A percentile compares a stretch with the other conserved stretches of the same genome.
phyloP scores from a whole-genome alignment of 495 filamentous ascomycete genomes.

The Cudoniella acicularis region DNA sequence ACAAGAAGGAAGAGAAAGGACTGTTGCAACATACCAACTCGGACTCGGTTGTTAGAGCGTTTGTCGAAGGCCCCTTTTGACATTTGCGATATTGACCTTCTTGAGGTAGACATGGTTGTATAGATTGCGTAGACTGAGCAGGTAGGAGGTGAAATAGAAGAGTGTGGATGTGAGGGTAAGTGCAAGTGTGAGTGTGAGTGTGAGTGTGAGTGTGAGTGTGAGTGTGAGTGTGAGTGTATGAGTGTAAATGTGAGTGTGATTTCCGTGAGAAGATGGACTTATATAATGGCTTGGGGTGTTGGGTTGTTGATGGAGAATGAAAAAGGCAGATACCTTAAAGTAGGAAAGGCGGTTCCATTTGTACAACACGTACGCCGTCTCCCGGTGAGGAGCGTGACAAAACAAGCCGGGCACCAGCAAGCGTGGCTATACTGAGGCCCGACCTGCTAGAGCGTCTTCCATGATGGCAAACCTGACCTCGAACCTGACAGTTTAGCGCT shows the following conservation, averaged over 20 bases:
- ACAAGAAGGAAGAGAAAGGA: too few species aligned
- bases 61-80: background rate
- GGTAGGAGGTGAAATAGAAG: background rate
- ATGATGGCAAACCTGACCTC: background rate
- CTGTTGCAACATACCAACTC: too few species aligned
- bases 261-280: background rate
- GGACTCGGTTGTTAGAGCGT: background rate
- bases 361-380: background rate
- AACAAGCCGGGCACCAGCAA: background rate
- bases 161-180: background rate
- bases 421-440: background rate
- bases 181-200: background rate
- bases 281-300: background rate
- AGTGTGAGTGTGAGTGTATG: background rate
- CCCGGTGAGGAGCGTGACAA: background rate
- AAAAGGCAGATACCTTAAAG: background rate
- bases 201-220: background rate
- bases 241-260: background rate
- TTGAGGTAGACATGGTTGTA: background rate
- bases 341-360: background rate
- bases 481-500: background rate
- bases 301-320: background rate
- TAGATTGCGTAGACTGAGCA: too few species aligned
- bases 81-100: background rate
- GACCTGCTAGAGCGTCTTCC: background rate